These are phyloP conservation scores for Mesotaenium endlicherianum DNA, from an alignment of 139 green algal genomes.

Conservation along the genomic window DNA sequence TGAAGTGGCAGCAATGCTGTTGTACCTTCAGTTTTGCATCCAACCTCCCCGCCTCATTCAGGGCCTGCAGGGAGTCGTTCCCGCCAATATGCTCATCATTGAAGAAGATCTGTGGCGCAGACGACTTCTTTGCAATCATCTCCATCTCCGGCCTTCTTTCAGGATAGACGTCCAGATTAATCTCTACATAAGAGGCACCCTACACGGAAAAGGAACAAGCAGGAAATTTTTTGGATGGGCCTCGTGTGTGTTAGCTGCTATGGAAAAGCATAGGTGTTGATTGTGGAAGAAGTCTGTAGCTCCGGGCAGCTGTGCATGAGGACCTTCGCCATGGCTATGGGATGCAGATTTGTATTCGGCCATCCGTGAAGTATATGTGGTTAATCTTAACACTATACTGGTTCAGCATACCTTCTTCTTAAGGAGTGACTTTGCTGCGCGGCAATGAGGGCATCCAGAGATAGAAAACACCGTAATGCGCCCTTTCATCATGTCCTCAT, in stretches of 20 bases:
- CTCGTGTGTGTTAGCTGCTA: no score
- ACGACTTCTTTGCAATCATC: not conserved
- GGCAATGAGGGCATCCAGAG: slow-evolving; percentile 16
- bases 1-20: no score
- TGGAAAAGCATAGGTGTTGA: no score
- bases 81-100: slow-evolving; percentile 26
- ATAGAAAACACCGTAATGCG: slow-evolving; percentile 33
- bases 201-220: no score
- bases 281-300: no score
- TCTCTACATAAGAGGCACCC: slow-evolving; percentile 1
- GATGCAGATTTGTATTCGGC: no score
- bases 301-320: no score
- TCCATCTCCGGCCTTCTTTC: slow-evolving; percentile 5
- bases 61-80: slow-evolving; percentile 15
- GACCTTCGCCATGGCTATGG: no score
- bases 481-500: not conserved
- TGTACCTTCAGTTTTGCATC: slow-evolving; percentile 22
- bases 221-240: no score
- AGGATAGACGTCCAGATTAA: slow-evolving; percentile 21
- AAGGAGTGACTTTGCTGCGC: not conserved
- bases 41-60: not conserved
- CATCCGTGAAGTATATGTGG: no score
- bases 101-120: slow-evolving; percentile 20
- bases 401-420: slow-evolving; percentile 43
- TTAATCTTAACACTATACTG: no score